Evolutionary conservation across 2,329 filamentous ascomycete species (phyloP).

Genomic region (Talaromyces sp.): DNA sequence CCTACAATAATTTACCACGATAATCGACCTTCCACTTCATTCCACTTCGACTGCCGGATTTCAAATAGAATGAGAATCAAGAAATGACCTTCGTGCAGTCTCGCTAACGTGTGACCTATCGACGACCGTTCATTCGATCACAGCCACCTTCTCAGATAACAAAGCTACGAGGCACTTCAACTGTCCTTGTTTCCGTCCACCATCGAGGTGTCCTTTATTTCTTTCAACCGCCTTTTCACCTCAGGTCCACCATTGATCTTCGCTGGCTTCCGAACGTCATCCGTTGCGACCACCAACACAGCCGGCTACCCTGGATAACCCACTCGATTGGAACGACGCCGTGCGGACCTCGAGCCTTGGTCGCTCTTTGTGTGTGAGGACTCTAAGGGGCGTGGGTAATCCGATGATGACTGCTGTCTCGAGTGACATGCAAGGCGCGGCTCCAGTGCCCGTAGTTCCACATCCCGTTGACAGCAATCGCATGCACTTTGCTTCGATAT

Average conservation of each 20-base stretch:
- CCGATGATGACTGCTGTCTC: conserved; percentile 33
- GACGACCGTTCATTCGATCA: background rate
- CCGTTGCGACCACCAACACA: background rate
- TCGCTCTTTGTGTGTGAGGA: conserved; percentile 20
- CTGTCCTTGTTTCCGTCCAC: background rate
- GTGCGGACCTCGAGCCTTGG: conserved; percentile 20
- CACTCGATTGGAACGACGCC: conserved; percentile 5
- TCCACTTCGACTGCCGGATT: background rate
- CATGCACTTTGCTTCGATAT: conserved; percentile 39
- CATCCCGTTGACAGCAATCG: conserved; percentile 38
- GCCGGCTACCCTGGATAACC: background rate
- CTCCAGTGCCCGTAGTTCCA: conserved; percentile 38
- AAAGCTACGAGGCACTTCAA: background rate
- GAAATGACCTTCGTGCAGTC: background rate
- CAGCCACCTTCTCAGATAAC: background rate
- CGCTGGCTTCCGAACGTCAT: background rate
- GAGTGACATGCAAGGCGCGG: conserved; percentile 36
- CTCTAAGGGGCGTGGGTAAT: conserved; percentile 11
- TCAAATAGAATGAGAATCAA: conserved; percentile 1
- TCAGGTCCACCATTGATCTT: background rate
- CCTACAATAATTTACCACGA: background rate
- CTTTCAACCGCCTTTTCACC: background rate
- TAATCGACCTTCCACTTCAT: background rate
- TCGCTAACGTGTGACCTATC: conserved; percentile 1
- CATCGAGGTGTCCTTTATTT: background rate